These are phyloP conservation scores for Xylaria curta DNA, from an alignment of 495 filamentous ascomycete genomes.

Conservation along the genomic window DNA sequence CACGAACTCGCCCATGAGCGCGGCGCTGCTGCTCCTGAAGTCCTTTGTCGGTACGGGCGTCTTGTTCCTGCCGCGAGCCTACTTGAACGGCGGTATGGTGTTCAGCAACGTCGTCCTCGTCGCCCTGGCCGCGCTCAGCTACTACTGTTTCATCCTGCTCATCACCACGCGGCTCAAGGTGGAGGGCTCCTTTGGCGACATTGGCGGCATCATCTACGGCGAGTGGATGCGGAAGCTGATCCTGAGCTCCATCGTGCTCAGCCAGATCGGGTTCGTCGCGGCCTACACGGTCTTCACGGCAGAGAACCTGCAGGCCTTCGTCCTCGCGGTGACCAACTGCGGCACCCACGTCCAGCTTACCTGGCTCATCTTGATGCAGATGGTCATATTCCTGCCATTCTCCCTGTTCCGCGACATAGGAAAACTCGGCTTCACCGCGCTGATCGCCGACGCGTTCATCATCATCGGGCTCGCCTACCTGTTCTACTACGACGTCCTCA, in stretches of 20 bases:
- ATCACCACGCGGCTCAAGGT: slow-evolving; percentile 85
- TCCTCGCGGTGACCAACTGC: slow-evolving; percentile 82
- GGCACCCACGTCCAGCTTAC: slow-evolving; percentile 81
- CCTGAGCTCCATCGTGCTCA: slow-evolving; percentile 87
- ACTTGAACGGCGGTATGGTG: slow-evolving; percentile 95
- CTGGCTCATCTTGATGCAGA: slow-evolving; percentile 88
- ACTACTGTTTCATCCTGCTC: slow-evolving; percentile 94
- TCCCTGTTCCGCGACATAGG: slow-evolving; percentile 94
- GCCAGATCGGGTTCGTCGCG: slow-evolving; percentile 92
- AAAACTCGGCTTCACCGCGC: slow-evolving; percentile 87
- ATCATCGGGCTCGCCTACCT: slow-evolving; percentile 89
- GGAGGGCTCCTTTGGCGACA: slow-evolving; percentile 92
- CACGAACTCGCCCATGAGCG: slow-evolving; percentile 72
- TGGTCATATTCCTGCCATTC: slow-evolving; percentile 90
- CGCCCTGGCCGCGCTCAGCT: slow-evolving; percentile 81
- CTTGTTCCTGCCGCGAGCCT: slow-evolving; percentile 90
- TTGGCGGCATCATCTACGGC: slow-evolving; percentile 90
- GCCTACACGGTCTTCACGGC: slow-evolving; percentile 99
- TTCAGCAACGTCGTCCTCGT: slow-evolving; percentile 93
- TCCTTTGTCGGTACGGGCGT: slow-evolving; percentile 98
- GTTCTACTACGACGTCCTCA: slow-evolving; percentile 92
- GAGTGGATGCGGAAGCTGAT: slow-evolving; percentile 88
- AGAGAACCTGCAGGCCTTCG: slow-evolving; percentile 94
- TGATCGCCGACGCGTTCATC: slow-evolving; percentile 94
- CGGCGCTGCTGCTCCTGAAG: slow-evolving; percentile 85